Base-by-base conservation (phyloP, 495 filamentous ascomycete genomes). In the Daldinia loculata region DNA sequence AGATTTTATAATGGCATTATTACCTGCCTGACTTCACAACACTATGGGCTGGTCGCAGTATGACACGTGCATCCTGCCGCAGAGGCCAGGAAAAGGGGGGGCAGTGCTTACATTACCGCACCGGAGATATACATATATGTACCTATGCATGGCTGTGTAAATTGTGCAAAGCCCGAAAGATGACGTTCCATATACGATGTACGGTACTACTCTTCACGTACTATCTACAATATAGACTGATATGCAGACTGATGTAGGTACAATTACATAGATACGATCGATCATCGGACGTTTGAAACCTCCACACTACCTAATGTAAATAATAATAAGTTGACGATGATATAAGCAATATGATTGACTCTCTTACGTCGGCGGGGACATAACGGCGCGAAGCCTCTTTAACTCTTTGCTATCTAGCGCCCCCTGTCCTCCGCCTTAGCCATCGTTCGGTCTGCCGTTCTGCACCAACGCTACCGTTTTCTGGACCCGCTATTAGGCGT, bases 401-500 rank as follows among this genome's bases (percentile, higher is more conserved):
- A 48, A 48, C 43, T 48, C 43, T 63, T 64, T 56, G 45, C 43
- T 22, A 43, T 52, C 59, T 68, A 65, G 64, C 39, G 6, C 52
- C n/a, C n/a, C 45, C 19, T 43, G 15, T 8, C 61, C 51, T 63
- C 65, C 50, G 56, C 60, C 61, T 53, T 69, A 29, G 66, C 55
- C 51, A 36, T 62, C 34, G 48, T 52, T 73, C 52, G 58, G 62
- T 69, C 57, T 69, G 62, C 56, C 65, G 61, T 69, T 69, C 61
- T 56, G 36, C 52, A 48, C 61, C 27, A 69, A n/a, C 70, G 48
- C 63, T 73, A 69, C 70, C 56, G 43, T 58, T 64, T 22, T 69
- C 69, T 61, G 69, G 75, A 74, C 74, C 74, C 75, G 72, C 74
- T 63, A 7, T 56, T 77, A 77, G 75, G 75, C 75, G 68, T 77